These are phyloP conservation scores for Plantago rigida DNA, from an alignment of 305 asterid genomes.

Conservation along the genomic window DNA sequence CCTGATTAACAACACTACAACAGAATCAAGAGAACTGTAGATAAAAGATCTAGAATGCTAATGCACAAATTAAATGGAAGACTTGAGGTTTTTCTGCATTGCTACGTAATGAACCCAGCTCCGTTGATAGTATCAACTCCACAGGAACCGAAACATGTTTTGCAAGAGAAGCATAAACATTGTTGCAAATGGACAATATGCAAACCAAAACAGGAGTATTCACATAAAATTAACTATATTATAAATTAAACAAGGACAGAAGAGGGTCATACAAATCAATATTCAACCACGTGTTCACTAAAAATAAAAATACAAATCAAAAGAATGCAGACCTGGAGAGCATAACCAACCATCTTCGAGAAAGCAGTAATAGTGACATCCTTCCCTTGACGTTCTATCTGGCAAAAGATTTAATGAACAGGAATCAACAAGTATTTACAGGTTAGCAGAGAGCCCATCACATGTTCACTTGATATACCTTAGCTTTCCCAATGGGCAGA, in stretches of 20 bases:
- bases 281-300: slow-evolving; percentile 4
- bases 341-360: slow-evolving; percentile 91
- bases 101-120: too few species aligned
- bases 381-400: slow-evolving; percentile 81
- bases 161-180: too few species aligned
- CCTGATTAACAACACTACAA: neutral
- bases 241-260: neutral
- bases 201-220: too few species aligned
- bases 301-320: neutral
- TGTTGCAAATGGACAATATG: too few species aligned
- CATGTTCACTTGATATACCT: slow-evolving; percentile 37
- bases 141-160: too few species aligned
- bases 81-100: too few species aligned
- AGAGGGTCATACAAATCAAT: slow-evolving; percentile 14
- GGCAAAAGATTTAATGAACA: slow-evolving; percentile 19
- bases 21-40: neutral
- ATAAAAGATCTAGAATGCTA: neutral
- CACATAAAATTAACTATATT: too few species aligned
- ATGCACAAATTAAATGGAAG: neutral
- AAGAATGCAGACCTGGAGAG: slow-evolving; percentile 58
- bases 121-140: too few species aligned
- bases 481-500: slow-evolving; percentile 89
- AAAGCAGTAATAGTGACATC: slow-evolving; percentile 70
- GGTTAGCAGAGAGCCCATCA: slow-evolving; percentile 12
- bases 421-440: slow-evolving; percentile 14